Conservation (phyloP, 257 asterid genomes). For the Echites panduratus region DNA sequence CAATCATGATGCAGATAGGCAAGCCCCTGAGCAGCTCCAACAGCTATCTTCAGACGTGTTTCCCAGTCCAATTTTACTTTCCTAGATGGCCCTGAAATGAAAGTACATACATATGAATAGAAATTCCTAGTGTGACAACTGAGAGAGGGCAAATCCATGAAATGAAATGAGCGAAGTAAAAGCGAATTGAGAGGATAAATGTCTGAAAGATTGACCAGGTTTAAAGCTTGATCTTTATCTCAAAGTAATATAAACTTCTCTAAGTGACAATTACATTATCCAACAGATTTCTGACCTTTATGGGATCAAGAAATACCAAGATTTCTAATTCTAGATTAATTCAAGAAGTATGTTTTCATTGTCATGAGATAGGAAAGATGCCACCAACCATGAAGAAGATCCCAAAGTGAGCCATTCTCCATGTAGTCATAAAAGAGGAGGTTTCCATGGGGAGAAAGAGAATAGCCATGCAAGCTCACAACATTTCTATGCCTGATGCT, state of each 20-base stretch:
- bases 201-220: neutral
- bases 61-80: constrained; percentile 98
- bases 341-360: neutral
- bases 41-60: constrained; percentile 73
- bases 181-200: neutral
- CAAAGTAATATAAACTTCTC: neutral
- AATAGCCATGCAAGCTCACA: constrained; percentile 94
- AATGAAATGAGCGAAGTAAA: neutral
- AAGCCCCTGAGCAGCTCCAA: constrained; percentile 97
- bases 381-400: constrained; percentile 85
- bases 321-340: neutral
- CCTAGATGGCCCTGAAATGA: constrained; percentile 54
- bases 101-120: neutral
- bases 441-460: constrained; percentile 70
- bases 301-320: neutral
- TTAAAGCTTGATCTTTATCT: neutral
- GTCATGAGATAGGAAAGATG: neutral
- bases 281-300: neutral
- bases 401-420: constrained; percentile 99
- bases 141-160: neutral
- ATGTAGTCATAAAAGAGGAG: constrained; percentile 96
- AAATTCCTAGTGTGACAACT: neutral
- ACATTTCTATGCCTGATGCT: constrained; percentile 88
- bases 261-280: neutral
- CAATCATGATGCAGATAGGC: constrained; percentile 97